These are phyloP conservation scores for Colletotrichum sp. DNA, from an alignment of 2,329 filamentous ascomycete genomes.

Conservation along the genomic window DNA sequence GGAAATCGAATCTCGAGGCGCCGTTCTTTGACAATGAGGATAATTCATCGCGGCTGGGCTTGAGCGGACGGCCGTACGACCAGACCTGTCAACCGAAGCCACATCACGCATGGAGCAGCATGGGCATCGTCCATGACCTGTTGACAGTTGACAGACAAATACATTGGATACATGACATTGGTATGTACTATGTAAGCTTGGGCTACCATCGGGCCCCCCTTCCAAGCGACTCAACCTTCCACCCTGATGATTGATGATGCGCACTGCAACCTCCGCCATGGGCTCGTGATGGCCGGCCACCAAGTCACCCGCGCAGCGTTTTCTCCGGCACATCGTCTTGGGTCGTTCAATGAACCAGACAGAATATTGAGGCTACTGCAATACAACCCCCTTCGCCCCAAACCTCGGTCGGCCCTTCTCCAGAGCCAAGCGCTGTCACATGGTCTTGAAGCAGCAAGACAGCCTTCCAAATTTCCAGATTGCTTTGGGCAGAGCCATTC, in stretches of 20 bases:
- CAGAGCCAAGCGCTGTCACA: conserved; percentile 17
- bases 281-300: background rate
- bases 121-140: background rate
- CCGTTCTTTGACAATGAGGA: background rate
- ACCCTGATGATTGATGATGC: background rate
- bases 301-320: background rate
- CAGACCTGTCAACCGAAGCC: conserved; percentile 17
- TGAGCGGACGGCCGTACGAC: background rate
- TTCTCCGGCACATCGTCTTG: background rate
- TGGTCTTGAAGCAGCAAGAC: background rate
- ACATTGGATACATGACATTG: background rate
- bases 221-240: background rate
- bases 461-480: background rate
- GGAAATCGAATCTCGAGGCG: background rate
- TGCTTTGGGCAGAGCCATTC: background rate
- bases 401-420: conserved; percentile 7
- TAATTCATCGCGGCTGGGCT: background rate
- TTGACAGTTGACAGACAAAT: background rate
- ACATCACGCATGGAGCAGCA: background rate
- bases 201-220: background rate
- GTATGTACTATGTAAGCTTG: background rate
- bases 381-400: conserved; percentile 1
- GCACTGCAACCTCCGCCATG: background rate
- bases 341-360: background rate
- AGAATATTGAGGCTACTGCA: conserved; percentile 7